Conservation (phyloP, 805 yeast genomes). For the Suhomyces prunicola region DNA sequence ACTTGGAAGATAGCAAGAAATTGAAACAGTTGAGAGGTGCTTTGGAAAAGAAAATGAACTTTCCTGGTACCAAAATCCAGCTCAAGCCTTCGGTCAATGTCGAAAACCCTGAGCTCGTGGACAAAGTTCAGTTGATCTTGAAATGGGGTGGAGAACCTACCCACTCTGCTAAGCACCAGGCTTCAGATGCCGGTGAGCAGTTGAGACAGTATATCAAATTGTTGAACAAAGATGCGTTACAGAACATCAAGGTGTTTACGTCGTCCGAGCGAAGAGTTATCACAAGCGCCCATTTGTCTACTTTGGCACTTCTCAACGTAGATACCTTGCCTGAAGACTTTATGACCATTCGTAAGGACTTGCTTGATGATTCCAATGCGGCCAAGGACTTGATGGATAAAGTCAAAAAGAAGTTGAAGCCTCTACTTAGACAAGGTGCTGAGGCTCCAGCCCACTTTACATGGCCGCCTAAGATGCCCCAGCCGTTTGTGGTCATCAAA, state of each 20-base stretch:
- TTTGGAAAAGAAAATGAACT: constrained; percentile 78
- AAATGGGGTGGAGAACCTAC: constrained; percentile 99
- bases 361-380: constrained; percentile 94
- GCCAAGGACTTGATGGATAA: constrained; percentile 98
- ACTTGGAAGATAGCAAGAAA: constrained; percentile 78
- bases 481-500: constrained; percentile 90
- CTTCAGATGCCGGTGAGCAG: constrained; percentile 93
- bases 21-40: constrained; percentile 75
- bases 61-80: constrained; percentile 97
- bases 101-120: constrained; percentile 65
- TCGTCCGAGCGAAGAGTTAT: constrained; percentile 94
- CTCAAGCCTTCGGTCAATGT: constrained; percentile 78
- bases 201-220: constrained; percentile 87
- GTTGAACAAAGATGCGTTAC: constrained; percentile 77
- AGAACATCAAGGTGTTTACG: constrained; percentile 82
- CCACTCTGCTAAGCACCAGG: constrained; percentile 93
- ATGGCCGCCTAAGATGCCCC: constrained; percentile 98
- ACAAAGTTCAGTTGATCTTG: constrained; percentile 90
- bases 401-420: constrained; percentile 94
- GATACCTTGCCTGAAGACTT: constrained; percentile 66
- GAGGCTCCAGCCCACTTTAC: constrained; percentile 97
- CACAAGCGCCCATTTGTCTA: constrained; percentile 86
- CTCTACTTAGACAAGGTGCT: constrained; percentile 88
- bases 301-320: constrained; percentile 64
- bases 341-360: constrained; percentile 79